These are phyloP conservation scores for Eucalyptus pumila DNA, from an alignment of 345 rosid genomes.

Conservation along the genomic window DNA sequence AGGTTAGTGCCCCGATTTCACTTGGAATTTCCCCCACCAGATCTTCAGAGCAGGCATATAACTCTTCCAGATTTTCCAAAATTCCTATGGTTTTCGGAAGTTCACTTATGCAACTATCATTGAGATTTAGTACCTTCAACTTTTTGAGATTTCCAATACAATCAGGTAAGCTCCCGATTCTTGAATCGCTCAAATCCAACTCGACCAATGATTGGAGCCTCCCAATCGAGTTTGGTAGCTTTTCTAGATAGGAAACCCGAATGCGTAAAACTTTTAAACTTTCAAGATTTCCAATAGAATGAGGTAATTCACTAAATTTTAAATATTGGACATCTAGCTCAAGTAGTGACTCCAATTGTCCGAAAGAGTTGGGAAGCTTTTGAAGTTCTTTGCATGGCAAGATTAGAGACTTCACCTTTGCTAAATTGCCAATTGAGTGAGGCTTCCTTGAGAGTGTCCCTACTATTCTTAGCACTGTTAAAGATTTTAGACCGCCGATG, in stretches of 20 bases:
- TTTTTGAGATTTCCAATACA: neutral
- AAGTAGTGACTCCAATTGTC: neutral
- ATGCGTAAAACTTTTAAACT: neutral
- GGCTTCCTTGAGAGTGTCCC: accelerated
- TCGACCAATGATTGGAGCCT: neutral
- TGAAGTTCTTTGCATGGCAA: accelerated
- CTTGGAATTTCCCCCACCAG: neutral
- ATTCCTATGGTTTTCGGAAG: neutral
- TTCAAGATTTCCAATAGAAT: neutral
- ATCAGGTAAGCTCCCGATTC: neutral
- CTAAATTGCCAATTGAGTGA: neutral
- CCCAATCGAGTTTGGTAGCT: neutral
- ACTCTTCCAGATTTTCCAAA: neutral
- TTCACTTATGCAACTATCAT: accelerated
- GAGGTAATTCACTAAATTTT: neutral
- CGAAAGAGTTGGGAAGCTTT: neutral
- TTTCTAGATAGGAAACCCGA: accelerated
- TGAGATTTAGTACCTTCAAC: neutral
- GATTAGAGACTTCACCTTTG: accelerated
- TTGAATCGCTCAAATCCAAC: accelerated
- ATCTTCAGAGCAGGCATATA: accelerated
- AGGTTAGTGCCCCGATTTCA: neutral
- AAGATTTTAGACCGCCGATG: too few relatives aligned
- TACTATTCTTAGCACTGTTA: too few relatives aligned
- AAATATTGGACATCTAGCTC: accelerated